phyloP scores from a whole-genome alignment of 108 stramenopile species.

The Cyclotella cryptica region DNA sequence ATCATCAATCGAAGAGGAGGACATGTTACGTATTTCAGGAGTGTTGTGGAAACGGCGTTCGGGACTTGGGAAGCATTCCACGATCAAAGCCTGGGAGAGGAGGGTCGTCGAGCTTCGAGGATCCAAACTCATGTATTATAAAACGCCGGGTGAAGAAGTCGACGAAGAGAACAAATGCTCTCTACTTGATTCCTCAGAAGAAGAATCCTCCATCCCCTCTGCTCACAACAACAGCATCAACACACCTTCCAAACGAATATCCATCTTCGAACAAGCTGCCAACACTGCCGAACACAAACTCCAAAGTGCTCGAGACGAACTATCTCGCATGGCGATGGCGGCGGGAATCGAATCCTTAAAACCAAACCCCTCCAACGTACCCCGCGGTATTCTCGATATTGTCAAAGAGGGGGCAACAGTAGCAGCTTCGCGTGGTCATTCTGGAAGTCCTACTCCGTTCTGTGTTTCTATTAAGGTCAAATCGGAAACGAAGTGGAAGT shows the following conservation, averaged over 20 bases:
- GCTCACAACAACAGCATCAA: neutral
- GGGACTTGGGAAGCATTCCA: slow-evolving; percentile 40
- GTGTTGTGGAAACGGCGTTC: slow-evolving; percentile 52
- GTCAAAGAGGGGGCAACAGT: slow-evolving; percentile 78
- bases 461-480: slow-evolving; percentile 49
- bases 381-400: slow-evolving; percentile 79
- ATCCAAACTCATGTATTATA: slow-evolving; percentile 43
- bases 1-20: slow-evolving; percentile 1
- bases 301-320: slow-evolving; percentile 36
- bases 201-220: neutral
- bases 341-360: slow-evolving; percentile 36
- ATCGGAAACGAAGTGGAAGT: slow-evolving; percentile 81
- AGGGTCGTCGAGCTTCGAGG: slow-evolving; percentile 44
- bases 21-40: slow-evolving; percentile 33
- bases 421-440: slow-evolving; percentile 61
- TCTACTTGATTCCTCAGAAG: neutral
- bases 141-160: slow-evolving; percentile 35
- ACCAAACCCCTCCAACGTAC: slow-evolving; percentile 28
- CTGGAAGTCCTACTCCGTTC: slow-evolving; percentile 41
- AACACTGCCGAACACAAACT: slow-evolving; percentile 42
- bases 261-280: slow-evolving; percentile 36
- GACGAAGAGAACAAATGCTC: slow-evolving; percentile 21
- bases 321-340: slow-evolving; percentile 31
- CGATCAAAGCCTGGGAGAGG: slow-evolving; percentile 48
- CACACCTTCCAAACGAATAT: slow-evolving; percentile 14